Base-by-base conservation (phyloP, 2,329 filamentous ascomycete species). In the Aspergillus felis region DNA sequence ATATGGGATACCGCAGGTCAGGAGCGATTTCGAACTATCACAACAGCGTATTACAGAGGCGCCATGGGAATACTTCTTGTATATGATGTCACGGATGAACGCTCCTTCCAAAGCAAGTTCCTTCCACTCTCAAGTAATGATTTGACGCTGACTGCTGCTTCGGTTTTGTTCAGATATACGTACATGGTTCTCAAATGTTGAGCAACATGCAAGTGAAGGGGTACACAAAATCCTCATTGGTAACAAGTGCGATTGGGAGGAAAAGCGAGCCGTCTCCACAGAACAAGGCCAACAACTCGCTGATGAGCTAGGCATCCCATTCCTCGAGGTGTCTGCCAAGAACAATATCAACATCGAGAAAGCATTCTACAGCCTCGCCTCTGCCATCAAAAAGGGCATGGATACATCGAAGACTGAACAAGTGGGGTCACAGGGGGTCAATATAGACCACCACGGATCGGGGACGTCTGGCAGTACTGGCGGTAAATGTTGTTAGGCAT, bases 221-320 rank as follows among this genome's bases (percentile, higher is more conserved):
- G 94, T 99, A 73, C 97, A 97, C 86, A 99, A 97, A 84, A 97
- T 99, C 73, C 85, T 99, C 65, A 97, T 99, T 67, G 94, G 94
- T 75, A 99, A 99, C 85, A 99, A 99, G 81, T 99, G 94, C 80
- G 94, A 99, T 79, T 97, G 94, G 94, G 94, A 97, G 78, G 94
- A 99, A 80, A 97, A 97, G 84, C 89, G 94, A 66, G 92, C 90
- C 55, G 90, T 99, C 46, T 92, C 91, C 51, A 96, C 90, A 59
- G 92, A 97, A 76, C 89, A 92, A 72, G 94, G 94, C 68, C 92
- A 99, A 77, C 88, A 88, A 64, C 85, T 99, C 56, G 94, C 94
- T 58, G 90, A 96, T 78, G 94, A 97, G 78, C 87, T 99, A 60
- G 92, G 92, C 71, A 96, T 99, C 64, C 93, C 94, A 22, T 99